Base-by-base conservation (phyloP, 139 green algal species). In the Tetraselmis striata region DNA sequence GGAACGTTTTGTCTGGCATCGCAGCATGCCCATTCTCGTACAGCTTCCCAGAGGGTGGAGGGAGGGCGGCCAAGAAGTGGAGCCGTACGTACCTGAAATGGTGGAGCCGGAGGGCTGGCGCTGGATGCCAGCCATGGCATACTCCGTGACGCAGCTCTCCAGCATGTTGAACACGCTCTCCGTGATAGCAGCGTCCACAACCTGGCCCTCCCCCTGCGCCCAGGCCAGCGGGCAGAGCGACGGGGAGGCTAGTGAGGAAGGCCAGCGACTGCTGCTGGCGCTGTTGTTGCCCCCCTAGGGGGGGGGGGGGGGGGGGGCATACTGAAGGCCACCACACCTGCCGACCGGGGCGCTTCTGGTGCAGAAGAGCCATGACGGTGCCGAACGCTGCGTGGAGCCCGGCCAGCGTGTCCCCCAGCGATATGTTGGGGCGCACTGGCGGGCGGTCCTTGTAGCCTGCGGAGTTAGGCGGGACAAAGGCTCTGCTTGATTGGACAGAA, bases 151-250 rank as follows among this genome's bases (percentile, higher is more conserved):
- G 76, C 90, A 94, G 23, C 82, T 85, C 83, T 96, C 93, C 83
- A 96, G 79, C 89, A 96, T 94, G 83, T 93, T 94, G 86, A 95
- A 95, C 27, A 95, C 86, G 45, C 31, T 85, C 86, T 96, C 93
- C 28, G 28, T 89, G 81, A 96, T 96, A 76, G 91, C 67, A 0
- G 92, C 91, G 80, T 96, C 93, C 25, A 96, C 87, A 30, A 96
- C 91, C 88, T 96, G 92, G 1, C 86, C 85, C 31, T 11, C 58
- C 28, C n/a, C 59, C 78, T 25, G 2, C 26, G 5, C 30, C 2
- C 0, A 2, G 27, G 23, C 31, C 29, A 31, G 1, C 29, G 0
- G 59, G 59, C 45, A n/a, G n/a, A n/a, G n/a, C n/a, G n/a, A n/a
- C n/a, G n/a, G n/a, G n/a, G n/a, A n/a, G n/a, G n/a, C n/a, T n/a